These are phyloP conservation scores for Zymoseptoria brevis DNA, from an alignment of 2,329 filamentous ascomycete species.

Conservation along the genomic window DNA sequence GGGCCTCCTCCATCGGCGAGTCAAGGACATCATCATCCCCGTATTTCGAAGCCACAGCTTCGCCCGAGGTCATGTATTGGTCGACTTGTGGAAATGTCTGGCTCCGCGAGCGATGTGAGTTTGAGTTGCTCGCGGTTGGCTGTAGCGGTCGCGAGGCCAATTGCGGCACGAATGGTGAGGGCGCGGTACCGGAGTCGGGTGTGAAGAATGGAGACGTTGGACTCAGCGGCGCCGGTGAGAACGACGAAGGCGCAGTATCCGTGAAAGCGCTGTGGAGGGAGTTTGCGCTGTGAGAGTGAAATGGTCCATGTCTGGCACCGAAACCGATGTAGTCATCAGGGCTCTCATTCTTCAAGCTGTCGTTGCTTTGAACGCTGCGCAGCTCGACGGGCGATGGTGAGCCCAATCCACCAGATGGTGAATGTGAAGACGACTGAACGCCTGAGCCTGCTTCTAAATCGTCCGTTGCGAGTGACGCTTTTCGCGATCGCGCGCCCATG, in stretches of 20 bases:
- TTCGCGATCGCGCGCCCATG: conserved; percentile 46
- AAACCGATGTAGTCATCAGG: conserved; percentile 54
- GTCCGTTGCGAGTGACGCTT: conserved; percentile 51
- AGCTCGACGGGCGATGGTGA: conserved; percentile 62
- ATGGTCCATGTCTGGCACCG: conserved; percentile 52
- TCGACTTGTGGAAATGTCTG: conserved; percentile 77
- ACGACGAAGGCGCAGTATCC: conserved; percentile 56
- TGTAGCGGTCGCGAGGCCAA: conserved; percentile 31
- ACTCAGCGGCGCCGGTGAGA: conserved; percentile 64
- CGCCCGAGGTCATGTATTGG: conserved; percentile 48
- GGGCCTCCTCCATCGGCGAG: conserved; percentile 29
- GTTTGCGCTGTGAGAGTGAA: conserved; percentile 57
- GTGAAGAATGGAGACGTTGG: conserved; percentile 72
- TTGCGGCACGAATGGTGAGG: conserved; percentile 54
- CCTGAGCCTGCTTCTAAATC: conserved; percentile 59
- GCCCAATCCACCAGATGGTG: conserved; percentile 50
- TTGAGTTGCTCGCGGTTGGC: conserved; percentile 41
- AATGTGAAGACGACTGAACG: conserved; percentile 50
- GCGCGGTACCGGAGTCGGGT: conserved; percentile 60
- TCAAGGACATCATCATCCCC: conserved; percentile 31
- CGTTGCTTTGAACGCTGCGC: conserved; percentile 56
- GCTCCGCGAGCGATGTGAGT: conserved; percentile 69
- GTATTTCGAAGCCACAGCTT: conserved; percentile 49
- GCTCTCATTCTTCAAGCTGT: conserved; percentile 56
- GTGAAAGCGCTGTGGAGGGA: conserved; percentile 62